Percentiles rank a stretch among this genome's conserved stretches.
phyloP scores from a whole-genome alignment of 768 basidiomycete genomes.

The Hysterangium stoloniferum region DNA sequence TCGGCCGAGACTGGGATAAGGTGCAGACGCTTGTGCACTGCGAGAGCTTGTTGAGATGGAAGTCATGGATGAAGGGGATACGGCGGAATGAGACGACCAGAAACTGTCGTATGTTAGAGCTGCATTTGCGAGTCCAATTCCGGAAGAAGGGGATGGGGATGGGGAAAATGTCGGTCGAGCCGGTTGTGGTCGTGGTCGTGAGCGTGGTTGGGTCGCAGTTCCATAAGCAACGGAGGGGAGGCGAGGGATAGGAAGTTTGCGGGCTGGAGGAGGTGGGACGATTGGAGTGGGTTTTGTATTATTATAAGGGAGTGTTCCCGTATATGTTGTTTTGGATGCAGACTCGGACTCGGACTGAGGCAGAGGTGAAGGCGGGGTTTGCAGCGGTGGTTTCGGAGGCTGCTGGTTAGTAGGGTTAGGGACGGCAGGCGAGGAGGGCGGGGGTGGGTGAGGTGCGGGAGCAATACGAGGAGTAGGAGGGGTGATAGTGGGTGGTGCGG shows the following conservation, averaged over 20 bases:
- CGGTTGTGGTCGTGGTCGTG: conserved; percentile 14
- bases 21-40: not conserved
- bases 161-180: conserved; percentile 1
- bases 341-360: not conserved
- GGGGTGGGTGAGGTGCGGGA: no score
- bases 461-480: no score
- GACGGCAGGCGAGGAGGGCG: not conserved
- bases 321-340: not conserved
- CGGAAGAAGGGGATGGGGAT: not conserved
- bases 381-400: not conserved
- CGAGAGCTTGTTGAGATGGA: not conserved
- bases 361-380: not conserved
- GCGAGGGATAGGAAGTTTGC: conserved; percentile 8
- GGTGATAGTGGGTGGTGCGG: no score
- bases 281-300: conserved; percentile 11
- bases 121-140: conserved; percentile 1
- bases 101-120: conserved; percentile 54
- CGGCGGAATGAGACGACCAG: conserved; percentile 45
- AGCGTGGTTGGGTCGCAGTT: conserved; percentile 17
- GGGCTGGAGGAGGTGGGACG: conserved; percentile 7
- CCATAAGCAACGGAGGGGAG: conserved; percentile 14
- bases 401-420: not conserved
- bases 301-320: not conserved
- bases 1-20: not conserved
- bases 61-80: not conserved